Evolutionary conservation across 2,329 filamentous ascomycete species (phyloP), one percentile per base, ranked within the genome.

Genomic region (Huntiella moniliformis): DNA sequence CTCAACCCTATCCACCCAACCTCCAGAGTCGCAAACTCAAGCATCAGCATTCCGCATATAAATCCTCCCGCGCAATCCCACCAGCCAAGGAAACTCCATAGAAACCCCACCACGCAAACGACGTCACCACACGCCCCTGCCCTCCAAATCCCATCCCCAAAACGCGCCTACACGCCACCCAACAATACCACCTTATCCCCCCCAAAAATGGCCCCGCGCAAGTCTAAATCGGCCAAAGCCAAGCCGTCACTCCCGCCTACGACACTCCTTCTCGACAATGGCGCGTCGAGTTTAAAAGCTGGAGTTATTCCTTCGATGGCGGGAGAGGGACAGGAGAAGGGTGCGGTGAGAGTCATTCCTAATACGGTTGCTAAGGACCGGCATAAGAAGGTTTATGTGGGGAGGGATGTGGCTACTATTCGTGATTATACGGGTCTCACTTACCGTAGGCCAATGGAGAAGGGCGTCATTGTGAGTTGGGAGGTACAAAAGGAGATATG

Each of bases 391-490:
- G 73, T 79, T 4, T 93, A 91, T 56, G 73, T 94, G 50, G 87
- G 75, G 11, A 77, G 82, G 1, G 81, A 93, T 53, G 66, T 95
- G 1, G 73, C 78, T 6, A 70, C 75, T 48, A 92, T 88, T 60
- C 78, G 72, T 52, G 88, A 98, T 57, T 94, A 85, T 65, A 85
- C 86, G 52, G 88, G 95, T 59, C 75, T 92, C 15, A 72, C 75
- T 6, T 94, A 95, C 56, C 74, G 88, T 1, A 70, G 88, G 0
- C 91, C 91, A 0, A 82, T 96, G 1, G 91, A 98, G 61, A 92
- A 87, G 61, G 91, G 91, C 5, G 96, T 83, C 57, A 70, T 96
- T 42, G 87, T 96, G 51, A 95, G 88, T 57, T 98, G 91, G 91
- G 91, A 98, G 61, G 79, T 82, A 0, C 76, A 98, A 64, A 88